These are phyloP conservation scores for Takashimella tepidaria DNA, from an alignment of 1,284 basidiomycete genomes.

Conservation along the genomic window DNA sequence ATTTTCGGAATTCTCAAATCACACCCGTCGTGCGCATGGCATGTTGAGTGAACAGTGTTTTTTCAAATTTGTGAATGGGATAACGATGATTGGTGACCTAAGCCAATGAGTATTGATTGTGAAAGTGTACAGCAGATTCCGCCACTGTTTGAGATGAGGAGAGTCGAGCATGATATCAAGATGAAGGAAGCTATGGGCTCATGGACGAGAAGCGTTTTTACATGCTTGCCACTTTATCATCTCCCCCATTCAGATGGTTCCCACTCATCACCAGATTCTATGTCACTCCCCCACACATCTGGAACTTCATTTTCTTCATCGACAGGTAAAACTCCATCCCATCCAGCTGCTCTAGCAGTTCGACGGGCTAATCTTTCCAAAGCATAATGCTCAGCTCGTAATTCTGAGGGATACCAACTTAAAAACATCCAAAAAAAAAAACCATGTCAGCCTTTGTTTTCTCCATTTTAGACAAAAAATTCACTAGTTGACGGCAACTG, in stretches of 20 bases:
- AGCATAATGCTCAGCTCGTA: constrained; percentile 30
- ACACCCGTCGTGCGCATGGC: no score
- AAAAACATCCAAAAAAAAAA: background rate
- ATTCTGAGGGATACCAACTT: constrained; percentile 38
- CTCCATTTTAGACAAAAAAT: constrained; percentile 48
- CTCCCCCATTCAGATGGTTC: constrained; percentile 34
- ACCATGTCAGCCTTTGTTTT: background rate
- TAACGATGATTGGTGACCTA: no score
- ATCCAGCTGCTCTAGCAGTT: constrained; percentile 29
- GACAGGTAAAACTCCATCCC: constrained; percentile 27
- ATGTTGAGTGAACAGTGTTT: no score
- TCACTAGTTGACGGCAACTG: constrained; percentile 82
- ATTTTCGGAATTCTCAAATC: no score
- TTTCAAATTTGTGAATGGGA: no score
- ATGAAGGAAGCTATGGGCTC: no score
- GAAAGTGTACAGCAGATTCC: no score
- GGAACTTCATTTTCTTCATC: constrained; percentile 21
- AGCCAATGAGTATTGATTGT: no score
- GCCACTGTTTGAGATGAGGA: background rate
- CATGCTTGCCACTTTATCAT: constrained; percentile 3
- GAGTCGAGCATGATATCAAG: no score
- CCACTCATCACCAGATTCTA: constrained; percentile 31
- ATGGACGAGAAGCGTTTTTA: background rate
- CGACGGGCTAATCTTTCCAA: constrained; percentile 30
- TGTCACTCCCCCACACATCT: constrained; percentile 20